Evolutionary conservation across 2,329 filamentous ascomycete genomes (phyloP).

Genomic region (Colletotrichum sp.): DNA sequence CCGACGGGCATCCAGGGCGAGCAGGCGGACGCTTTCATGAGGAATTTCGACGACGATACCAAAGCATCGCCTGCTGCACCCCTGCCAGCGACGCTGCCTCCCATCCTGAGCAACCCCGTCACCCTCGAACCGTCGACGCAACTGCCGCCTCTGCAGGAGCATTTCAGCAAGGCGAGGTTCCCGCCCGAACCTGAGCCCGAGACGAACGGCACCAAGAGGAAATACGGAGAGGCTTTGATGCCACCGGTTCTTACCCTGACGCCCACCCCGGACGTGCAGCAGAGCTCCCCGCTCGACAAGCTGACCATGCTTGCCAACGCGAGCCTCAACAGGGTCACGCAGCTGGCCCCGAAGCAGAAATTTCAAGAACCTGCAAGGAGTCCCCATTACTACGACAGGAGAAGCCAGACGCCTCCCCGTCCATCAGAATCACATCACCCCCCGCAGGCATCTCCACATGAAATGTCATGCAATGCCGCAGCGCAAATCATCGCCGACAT

Average conservation of each 20-base stretch:
- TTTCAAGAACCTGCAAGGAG: conserved; percentile 26
- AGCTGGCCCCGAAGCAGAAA: neutral
- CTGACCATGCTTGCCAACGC: conserved; percentile 43
- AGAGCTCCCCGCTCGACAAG: conserved; percentile 32
- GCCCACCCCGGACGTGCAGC: conserved; percentile 15
- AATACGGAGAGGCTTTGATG: conserved; percentile 2
- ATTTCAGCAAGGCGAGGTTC: conserved; percentile 5
- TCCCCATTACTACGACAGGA: conserved; percentile 1
- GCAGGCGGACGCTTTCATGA: neutral
- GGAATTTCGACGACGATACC: conserved; percentile 25
- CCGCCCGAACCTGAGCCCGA: neutral
- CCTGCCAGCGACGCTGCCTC: neutral
- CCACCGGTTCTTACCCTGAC: conserved; percentile 16
- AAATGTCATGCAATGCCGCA: conserved; percentile 39
- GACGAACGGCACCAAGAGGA: neutral
- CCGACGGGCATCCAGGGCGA: neutral
- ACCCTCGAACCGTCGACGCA: conserved; percentile 5
- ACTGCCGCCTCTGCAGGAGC: conserved; percentile 9
- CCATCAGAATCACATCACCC: conserved; percentile 22
- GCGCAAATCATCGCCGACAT: conserved; percentile 44
- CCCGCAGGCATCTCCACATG: conserved; percentile 30
- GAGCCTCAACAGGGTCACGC: conserved; percentile 24
- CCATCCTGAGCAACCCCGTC: conserved; percentile 7
- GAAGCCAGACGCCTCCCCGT: conserved; percentile 9
- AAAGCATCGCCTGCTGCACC: conserved; percentile 24